Base-by-base conservation (phyloP, 139 green algal species). In the Chlamydomonas incerta region DNA sequence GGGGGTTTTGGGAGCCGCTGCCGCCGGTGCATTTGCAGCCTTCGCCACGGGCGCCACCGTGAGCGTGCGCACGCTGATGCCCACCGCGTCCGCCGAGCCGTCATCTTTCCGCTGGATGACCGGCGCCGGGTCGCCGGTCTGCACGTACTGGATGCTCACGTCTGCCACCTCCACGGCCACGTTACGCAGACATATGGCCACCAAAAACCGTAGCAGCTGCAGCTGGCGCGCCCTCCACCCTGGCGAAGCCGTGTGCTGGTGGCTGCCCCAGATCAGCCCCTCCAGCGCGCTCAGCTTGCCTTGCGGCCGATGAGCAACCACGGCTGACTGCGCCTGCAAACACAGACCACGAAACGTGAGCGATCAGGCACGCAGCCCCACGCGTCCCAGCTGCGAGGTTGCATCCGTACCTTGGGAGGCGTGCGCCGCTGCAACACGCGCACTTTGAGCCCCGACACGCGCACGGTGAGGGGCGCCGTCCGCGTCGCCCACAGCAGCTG, bases 211-310 rank as follows among this genome's bases (percentile, higher is more conserved):
- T 18, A 83, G 31, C 21, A 79, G 31, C 37, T 79, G 83, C n/a
- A 69, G 66, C n/a, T 65, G 15, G 1, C 26, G 55, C 34, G 9
- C 4, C 37, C 46, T 67, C 65, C 47, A 80, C 6, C 57, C 63
- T 9, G 3, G 34, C 24, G 65, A 55, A 2, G 21, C 0, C 2
- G n/a, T 5, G 3, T 60, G 46, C 31, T 58, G 55, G n/a, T 33
- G 37, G 15, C 67, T 75, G 20, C 55, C 5, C 84, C 84, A 88
- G 3, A 88, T 13, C 29, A 81, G 66, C 13, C 29, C 57, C 55
- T 88, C 84, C 46, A 88, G 55, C 24, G 55, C 29, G 10, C 37
- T 57, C 15, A 88, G 62, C 68, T 84, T 88, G 34, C 72, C 35
- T 11, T 31, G 55, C 31, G 33, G 31, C 31, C 15, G 31, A 8